Conservation (phyloP, 1,139 yeast species). For the Tardiomyces blankii region DNA sequence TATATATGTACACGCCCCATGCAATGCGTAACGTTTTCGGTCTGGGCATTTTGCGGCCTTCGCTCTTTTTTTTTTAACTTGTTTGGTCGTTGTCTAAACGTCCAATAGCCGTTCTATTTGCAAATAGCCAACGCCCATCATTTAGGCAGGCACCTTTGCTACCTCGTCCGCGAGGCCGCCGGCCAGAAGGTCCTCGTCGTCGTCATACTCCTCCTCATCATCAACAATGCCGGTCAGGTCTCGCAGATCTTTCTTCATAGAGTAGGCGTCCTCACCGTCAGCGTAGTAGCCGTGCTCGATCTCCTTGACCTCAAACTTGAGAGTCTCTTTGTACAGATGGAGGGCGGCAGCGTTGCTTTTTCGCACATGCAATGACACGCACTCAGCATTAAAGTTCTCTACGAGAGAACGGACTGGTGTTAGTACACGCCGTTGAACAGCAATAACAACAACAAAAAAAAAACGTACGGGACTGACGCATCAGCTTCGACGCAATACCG, state of each 20-base stretch:
- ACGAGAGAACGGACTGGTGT: constrained; percentile 30
- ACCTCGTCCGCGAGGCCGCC: constrained; percentile 10
- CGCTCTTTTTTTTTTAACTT: neutral
- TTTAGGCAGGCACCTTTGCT: neutral
- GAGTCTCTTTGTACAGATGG: constrained; percentile 79
- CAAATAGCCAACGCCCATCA: too few species aligned
- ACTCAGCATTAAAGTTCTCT: constrained; percentile 73
- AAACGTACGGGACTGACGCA: constrained; percentile 56
- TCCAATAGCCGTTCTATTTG: too few species aligned
- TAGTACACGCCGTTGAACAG: constrained; percentile 30
- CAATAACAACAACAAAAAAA: neutral
- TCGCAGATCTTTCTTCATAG: constrained; percentile 63
- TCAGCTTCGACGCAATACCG: constrained; percentile 89
- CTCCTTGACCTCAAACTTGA: constrained; percentile 65
- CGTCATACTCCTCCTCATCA: neutral
- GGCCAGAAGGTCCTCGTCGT: constrained; percentile 19
- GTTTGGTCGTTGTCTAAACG: too few species aligned
- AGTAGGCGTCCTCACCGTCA: constrained; percentile 98
- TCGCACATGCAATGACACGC: constrained; percentile 88
- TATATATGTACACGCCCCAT: neutral
- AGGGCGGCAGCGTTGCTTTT: constrained; percentile 90
- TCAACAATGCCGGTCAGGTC: constrained; percentile 1
- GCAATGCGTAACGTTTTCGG: neutral
- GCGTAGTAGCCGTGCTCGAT: constrained; percentile 86
- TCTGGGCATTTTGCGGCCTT: neutral